These are phyloP conservation scores for Apophysomyces elegans DNA, from an alignment of 371 early-diverging fungal species.

Conservation along the genomic window DNA sequence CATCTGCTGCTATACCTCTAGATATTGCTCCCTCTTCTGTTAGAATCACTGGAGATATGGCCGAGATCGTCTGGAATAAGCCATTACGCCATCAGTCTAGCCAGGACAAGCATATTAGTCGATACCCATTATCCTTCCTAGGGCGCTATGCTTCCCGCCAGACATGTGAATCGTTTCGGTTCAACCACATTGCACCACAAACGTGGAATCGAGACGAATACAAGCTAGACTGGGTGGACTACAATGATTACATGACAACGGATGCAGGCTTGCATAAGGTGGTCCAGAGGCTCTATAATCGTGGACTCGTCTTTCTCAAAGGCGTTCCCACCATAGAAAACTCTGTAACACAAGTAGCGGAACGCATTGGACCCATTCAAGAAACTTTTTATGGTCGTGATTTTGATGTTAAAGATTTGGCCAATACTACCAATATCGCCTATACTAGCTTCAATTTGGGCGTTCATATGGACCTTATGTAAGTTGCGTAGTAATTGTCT, in stretches of 20 bases:
- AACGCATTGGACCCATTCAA: slow-evolving; percentile 75
- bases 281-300: slow-evolving; percentile 65
- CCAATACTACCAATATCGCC: slow-evolving; percentile 85
- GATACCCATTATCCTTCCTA: slow-evolving; percentile 46
- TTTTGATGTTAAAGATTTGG: slow-evolving; percentile 84
- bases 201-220: slow-evolving; percentile 58
- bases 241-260: slow-evolving; percentile 68
- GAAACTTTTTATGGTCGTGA: slow-evolving; percentile 85
- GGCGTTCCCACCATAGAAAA: slow-evolving; percentile 67
- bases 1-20: slow-evolving; percentile 74
- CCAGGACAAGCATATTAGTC: slow-evolving; percentile 41
- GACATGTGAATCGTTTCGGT: slow-evolving; percentile 38
- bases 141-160: slow-evolving; percentile 38
- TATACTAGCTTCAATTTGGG: slow-evolving; percentile 85
- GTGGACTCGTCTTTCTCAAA: slow-evolving; percentile 78
- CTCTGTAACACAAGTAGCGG: slow-evolving; percentile 61
- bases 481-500: slow-evolving; percentile 23
- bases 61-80: slow-evolving; percentile 50
- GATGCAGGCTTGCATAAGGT: slow-evolving; percentile 58
- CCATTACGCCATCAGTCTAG: slow-evolving; percentile 36
- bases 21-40: slow-evolving; percentile 51
- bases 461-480: slow-evolving; percentile 93
- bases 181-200: slow-evolving; percentile 38
- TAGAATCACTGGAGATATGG: slow-evolving; percentile 30
- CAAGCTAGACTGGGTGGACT: slow-evolving; percentile 59